Evolutionary conservation across 257 asterid species (phyloP).

Genomic region (Solanum etuberosum): DNA sequence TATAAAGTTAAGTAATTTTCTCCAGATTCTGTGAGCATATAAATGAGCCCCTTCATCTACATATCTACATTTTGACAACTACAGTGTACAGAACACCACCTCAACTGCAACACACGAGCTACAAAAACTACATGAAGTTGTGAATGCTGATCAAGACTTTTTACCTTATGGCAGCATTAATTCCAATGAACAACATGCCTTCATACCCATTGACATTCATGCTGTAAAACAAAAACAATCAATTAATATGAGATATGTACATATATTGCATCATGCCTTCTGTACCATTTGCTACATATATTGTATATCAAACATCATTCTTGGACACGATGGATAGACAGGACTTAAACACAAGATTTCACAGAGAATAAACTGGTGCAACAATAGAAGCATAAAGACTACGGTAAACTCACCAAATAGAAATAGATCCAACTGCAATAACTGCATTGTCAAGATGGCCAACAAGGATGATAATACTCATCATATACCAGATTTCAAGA

Average conservation of each 20-base stretch:
- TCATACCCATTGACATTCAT: conserved; percentile 62
- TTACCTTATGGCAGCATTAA: conserved; percentile 82
- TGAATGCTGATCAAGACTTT: background rate
- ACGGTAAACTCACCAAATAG: conserved; percentile 50
- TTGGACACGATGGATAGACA: background rate
- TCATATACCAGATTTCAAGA: conserved; percentile 82
- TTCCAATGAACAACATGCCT: conserved; percentile 66
- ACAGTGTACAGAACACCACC: background rate
- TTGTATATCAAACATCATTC: background rate
- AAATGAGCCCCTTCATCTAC: too few relatives aligned
- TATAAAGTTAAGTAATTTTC: too few relatives aligned
- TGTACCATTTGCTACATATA: background rate
- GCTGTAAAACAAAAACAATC: conserved; percentile 27
- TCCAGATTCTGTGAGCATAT: too few relatives aligned
- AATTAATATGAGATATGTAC: background rate
- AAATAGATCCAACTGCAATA: conserved; percentile 68
- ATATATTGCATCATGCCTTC: background rate
- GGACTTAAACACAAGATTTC: background rate
- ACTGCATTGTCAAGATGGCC: conserved; percentile 71
- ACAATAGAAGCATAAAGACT: background rate
- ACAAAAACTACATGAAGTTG: background rate
- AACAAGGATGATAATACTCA: conserved; percentile 60
- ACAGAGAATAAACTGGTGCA: background rate
- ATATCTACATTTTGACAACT: too few relatives aligned
- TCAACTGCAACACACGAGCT: background rate